Evolutionary conservation across 495 filamentous ascomycete species (phyloP).

Genomic region (Hapsidospora chrysogenum): DNA sequence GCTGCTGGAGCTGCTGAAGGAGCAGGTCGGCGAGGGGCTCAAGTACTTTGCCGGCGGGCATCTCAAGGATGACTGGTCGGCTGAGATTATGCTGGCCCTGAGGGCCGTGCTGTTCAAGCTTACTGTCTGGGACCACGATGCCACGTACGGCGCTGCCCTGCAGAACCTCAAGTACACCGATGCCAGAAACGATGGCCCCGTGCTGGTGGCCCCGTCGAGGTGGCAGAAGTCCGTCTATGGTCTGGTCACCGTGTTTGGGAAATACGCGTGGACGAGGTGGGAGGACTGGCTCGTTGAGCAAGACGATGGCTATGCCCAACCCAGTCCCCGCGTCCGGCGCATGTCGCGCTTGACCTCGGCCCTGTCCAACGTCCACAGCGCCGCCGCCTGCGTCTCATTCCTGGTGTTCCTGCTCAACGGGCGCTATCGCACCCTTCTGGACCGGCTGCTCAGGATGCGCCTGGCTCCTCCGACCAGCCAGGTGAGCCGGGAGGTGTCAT

Average conservation of each 20-base stretch:
- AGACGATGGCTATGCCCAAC: conserved; percentile 50
- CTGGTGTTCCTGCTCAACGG: conserved; percentile 81
- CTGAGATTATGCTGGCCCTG: conserved; percentile 67
- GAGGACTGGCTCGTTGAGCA: conserved; percentile 66
- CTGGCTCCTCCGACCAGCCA: conserved; percentile 69
- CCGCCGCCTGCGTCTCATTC: conserved; percentile 70
- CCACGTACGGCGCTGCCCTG: conserved; percentile 83
- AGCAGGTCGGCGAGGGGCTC: conserved; percentile 75
- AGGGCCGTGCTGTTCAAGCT: conserved; percentile 81
- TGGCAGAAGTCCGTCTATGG: conserved; percentile 80
- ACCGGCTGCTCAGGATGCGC: conserved; percentile 72
- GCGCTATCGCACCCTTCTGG: conserved; percentile 76
- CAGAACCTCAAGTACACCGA: conserved; percentile 86
- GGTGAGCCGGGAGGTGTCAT: conserved; percentile 76
- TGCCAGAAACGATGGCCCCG: conserved; percentile 47
- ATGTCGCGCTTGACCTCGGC: conserved; percentile 52
- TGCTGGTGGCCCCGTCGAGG: conserved; percentile 41
- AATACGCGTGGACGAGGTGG: conserved; percentile 83
- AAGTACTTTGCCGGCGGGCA: conserved; percentile 61
- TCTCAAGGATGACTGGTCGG: conserved; percentile 59
- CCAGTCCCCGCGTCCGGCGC: conserved; percentile 32
- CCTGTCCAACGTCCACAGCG: conserved; percentile 54
- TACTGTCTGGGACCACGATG: conserved; percentile 88
- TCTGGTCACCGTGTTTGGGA: conserved; percentile 67
- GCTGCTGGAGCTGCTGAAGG: conserved; percentile 66